Conservation (phyloP, 164 flowering plant species). For the Vitis rotundifolia region DNA sequence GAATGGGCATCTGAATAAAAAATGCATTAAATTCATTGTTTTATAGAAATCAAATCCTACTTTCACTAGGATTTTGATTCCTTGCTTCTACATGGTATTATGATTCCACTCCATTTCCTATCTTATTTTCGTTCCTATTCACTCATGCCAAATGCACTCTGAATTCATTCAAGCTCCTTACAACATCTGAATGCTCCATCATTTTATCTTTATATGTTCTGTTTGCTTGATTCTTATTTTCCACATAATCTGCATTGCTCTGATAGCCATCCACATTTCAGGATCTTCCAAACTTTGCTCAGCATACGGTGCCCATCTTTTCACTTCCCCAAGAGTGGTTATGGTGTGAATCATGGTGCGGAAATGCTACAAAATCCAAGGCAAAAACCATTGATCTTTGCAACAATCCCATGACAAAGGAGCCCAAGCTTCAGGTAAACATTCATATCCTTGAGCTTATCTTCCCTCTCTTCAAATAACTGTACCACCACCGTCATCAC, state of each 20-base stretch:
- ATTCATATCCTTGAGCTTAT: neutral
- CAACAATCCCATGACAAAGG: slow-evolving; percentile 99
- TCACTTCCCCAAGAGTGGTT: slow-evolving; percentile 98
- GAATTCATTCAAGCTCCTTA: too few species aligned
- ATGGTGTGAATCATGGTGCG: slow-evolving; percentile 99
- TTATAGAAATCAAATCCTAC: too few species aligned
- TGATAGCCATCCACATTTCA: slow-evolving; percentile 29
- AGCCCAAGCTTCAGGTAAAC: slow-evolving; percentile 93
- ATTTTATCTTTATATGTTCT: neutral
- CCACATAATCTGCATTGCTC: neutral
- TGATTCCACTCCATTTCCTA: too few species aligned
- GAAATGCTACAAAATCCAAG: slow-evolving; percentile 79
- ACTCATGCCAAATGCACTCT: too few species aligned
- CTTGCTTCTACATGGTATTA: too few species aligned
- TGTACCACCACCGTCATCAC: neutral
- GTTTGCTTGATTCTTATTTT: neutral
- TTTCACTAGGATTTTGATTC: too few species aligned
- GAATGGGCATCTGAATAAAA: too few species aligned
- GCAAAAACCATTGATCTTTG: slow-evolving; percentile 97
- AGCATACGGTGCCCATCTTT: slow-evolving; percentile 86
- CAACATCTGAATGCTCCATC: too few species aligned
- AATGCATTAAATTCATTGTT: too few species aligned
- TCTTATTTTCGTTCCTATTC: too few species aligned
- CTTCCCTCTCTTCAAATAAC: neutral
- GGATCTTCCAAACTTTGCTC: slow-evolving; percentile 99